Evolutionary conservation across 2,329 filamentous ascomycete genomes (phyloP).

Genomic region (Cordyceps javanica): DNA sequence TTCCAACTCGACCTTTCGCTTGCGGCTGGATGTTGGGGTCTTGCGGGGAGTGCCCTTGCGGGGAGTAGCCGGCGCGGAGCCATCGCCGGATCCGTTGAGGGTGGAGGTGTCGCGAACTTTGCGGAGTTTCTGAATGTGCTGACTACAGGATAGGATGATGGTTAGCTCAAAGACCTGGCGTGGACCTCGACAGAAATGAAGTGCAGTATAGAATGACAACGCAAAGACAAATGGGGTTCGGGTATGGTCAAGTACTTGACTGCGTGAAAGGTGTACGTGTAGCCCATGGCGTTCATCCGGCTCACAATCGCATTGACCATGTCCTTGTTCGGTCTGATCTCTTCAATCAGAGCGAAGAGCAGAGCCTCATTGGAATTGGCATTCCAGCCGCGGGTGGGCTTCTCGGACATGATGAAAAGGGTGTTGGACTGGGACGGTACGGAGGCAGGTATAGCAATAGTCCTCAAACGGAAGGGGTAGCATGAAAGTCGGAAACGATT

Average conservation of each 20-base stretch:
- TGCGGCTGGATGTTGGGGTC: slow-evolving; percentile 23
- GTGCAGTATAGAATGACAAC: not conserved
- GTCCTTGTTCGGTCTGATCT: slow-evolving; percentile 28
- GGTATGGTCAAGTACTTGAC: slow-evolving; percentile 30
- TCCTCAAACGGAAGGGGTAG: not conserved
- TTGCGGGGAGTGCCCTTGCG: slow-evolving; percentile 25
- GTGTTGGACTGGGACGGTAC: slow-evolving; percentile 6
- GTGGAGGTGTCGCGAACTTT: slow-evolving; percentile 26
- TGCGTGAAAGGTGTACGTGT: slow-evolving; percentile 32
- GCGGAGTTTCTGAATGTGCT: slow-evolving; percentile 42
- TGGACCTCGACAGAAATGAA: not conserved
- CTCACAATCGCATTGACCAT: slow-evolving; percentile 27
- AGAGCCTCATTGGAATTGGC: slow-evolving; percentile 33
- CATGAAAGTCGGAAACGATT: not conserved
- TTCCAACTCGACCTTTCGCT: slow-evolving; percentile 16
- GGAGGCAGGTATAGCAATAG: not conserved
- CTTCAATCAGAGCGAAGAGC: slow-evolving; percentile 30
- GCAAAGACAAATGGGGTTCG: not conserved
- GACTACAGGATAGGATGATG: slow-evolving; percentile 24
- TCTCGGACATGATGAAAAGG: slow-evolving; percentile 15
- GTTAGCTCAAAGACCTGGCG: not conserved
- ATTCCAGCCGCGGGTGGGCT: slow-evolving; percentile 26
- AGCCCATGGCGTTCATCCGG: slow-evolving; percentile 29
- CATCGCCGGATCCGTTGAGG: slow-evolving; percentile 17
- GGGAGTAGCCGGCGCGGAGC: slow-evolving; percentile 19